Evolutionary conservation across 2,329 filamentous ascomycete species (phyloP).

Genomic region (Verticillium tricorpus): DNA sequence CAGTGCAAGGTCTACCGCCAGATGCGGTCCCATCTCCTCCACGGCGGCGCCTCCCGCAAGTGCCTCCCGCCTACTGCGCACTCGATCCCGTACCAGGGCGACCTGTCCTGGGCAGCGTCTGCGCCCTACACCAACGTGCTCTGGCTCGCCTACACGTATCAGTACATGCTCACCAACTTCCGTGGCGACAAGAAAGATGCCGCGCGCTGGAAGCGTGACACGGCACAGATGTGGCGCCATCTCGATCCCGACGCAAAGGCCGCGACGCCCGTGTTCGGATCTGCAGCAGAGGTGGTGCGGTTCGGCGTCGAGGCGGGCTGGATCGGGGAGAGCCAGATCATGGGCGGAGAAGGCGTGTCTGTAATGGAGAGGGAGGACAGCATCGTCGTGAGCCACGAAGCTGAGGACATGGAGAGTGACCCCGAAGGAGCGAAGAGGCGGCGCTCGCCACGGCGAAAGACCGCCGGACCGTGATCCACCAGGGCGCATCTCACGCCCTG

Average conservation of each 20-base stretch:
- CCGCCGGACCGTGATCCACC: neutral
- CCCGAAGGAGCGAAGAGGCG: slow-evolving; percentile 15
- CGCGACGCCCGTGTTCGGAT: slow-evolving; percentile 45
- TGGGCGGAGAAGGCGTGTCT: slow-evolving; percentile 29
- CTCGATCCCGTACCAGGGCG: slow-evolving; percentile 34
- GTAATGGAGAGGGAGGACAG: slow-evolving; percentile 33
- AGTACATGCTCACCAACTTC: slow-evolving; percentile 46
- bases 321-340: slow-evolving; percentile 49
- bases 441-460: slow-evolving; percentile 14
- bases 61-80: slow-evolving; percentile 45
- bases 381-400: slow-evolving; percentile 30
- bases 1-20: slow-evolving; percentile 60
- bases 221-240: slow-evolving; percentile 49
- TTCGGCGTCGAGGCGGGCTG: slow-evolving; percentile 56
- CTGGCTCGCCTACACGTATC: slow-evolving; percentile 60
- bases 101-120: slow-evolving; percentile 50
- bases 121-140: slow-evolving; percentile 61
- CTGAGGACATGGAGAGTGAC: slow-evolving; percentile 8
- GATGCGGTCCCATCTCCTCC: slow-evolving; percentile 54
- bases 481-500: too few species aligned
- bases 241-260: slow-evolving; percentile 46
- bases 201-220: slow-evolving; percentile 39
- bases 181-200: slow-evolving; percentile 41
- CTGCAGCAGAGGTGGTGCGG: slow-evolving; percentile 51
- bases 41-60: slow-evolving; percentile 37